Base-by-base conservation (phyloP, 2,329 filamentous ascomycete genomes). In the Acrocalymma vagum region DNA sequence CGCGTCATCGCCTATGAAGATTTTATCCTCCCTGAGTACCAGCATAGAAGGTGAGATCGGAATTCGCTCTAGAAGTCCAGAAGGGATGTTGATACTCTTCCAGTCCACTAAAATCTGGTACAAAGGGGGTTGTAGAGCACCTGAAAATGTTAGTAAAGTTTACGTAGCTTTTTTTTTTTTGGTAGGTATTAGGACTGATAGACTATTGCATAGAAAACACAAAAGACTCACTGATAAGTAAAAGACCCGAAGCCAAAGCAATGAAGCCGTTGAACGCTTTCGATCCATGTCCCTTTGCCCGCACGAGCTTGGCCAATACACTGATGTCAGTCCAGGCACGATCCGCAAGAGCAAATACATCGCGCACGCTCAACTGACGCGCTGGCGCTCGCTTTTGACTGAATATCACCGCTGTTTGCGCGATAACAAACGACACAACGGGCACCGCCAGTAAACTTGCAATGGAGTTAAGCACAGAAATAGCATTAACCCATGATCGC, bases 321-420 rank as follows among this genome's bases (percentile, higher is more conserved):
- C 17, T 18, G 9, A 31, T 10, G 17, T 46, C 31, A 3, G 28
- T 18, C 48, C 45, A 51, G 4, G 38, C 38, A 9, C 45, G 38
- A 37, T 51, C 48, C 23, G 52, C 49, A 14, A 53, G 27, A 11
- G 29, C 41, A 18, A 55, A 47, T 9, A 44, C 11, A 3, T 53
- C 38, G 25, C 38, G 32, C 9, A 51, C 31, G 11, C 42, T 53
- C 6, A 53, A 22, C 9, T 33, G 30, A 33, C 30, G 30, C 17
- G 17, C 15, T 14, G 30, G 30, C 5, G 30, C 13, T 21, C 13
- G 17, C 11, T n/a, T 25, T 25, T 42, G 39, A 24, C 39, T 25
- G 22, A 37, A 42, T 2, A 42, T 22, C 3, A 38, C 39, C n/a
- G 33, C 33, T 8, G 32, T 28, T 25, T 42, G 39, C 8, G 39